Base-by-base conservation (phyloP, 805 yeast species). In the Monosporozyma unispora region DNA sequence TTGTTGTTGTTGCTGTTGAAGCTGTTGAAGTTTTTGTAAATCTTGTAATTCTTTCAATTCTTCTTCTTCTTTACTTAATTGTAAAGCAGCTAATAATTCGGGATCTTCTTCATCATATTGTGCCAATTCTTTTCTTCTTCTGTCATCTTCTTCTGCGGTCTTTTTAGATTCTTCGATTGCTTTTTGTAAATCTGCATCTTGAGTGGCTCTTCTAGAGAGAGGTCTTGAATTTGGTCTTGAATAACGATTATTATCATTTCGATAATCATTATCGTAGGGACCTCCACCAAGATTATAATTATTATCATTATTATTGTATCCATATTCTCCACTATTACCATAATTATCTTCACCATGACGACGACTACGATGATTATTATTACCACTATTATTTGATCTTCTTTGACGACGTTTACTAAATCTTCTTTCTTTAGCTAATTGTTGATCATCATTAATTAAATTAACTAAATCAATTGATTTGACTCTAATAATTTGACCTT, bases 401-500 rank as follows among this genome's bases (percentile, higher is more conserved):
- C 62, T 54, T 25, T 62, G 59, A 46, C 65, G 62, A 71, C 79
- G 52, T 21, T 59, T 49, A 28, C 71, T 53, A 9, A 54, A 60
- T 31, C 72, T 74, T 52, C 97, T 74, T 63, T 84, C 96, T 50
- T 77, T 78, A 37, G 76, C 70, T 53, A 91, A 75, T 60, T 95
- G 75, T 58, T 87, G 96, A 53, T 85, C 90, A 63, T 91, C 95
- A 58, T 77, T 73, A 59, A 91, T 70, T 50, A 91, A 70, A n/a
- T 83, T 68, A 0, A 95, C 87, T 63, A 91, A 74, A 57, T 87
- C 96, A 62, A 83, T 86, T 1, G 97, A 96, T 69, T 90, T 87
- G 40, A 87, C 88, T 52, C 99, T 77, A 50, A 84, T 84, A 48
- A 87, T 79, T 8, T 85, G 84, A 21, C 99, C 98, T 60, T 87